Base-by-base conservation (phyloP, 805 yeast genomes). In the Teunomyces panamensis region DNA sequence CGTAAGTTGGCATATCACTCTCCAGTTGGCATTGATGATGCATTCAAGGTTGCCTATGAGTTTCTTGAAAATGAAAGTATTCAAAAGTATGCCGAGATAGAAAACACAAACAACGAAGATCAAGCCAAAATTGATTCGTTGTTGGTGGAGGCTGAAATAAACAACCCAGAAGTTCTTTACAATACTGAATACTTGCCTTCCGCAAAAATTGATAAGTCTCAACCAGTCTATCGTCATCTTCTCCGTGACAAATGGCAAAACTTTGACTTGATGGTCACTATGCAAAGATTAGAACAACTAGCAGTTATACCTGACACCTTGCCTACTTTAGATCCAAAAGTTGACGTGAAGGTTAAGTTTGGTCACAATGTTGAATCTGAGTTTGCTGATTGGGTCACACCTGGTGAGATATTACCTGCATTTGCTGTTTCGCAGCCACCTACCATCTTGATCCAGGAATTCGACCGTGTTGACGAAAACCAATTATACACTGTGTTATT, bases 221-320 rank as follows among this genome's bases (percentile, higher is more conserved):
- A 80, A 58, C 95, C 97, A 5, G 87, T 90, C n/a, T 91, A 83
- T 69, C 81, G 96, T 63, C 69, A 80, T 43, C 71, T 81, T 53
- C 79, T 87, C 49, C 71, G 80, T 56, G 69, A 84, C 51, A 79
- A 84, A 53, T 92, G 97, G 97, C 79, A 82, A 62, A 57, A 66
- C 10, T 74, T 83, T 52, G 84, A 80, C 39, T 80, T 81, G 66
- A 86, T 89, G 88, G 62, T 89, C 44, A 73, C 85, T 45, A 89
- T 94, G 94, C 97, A 94, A 71, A 83, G 98, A 72, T 68, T 94
- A 46, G 99, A 94, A 69, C 83, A 86, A 48, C 71, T 89, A 56
- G 79, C 78, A 37, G 89, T 89, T 37, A 87, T 94, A 49, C 99
- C 99, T 11, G 99, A 94, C 63, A 91, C 98, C 3, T 63, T 94